Conservation (phyloP, 257 asterid genomes). For the Echium plantagineum region DNA sequence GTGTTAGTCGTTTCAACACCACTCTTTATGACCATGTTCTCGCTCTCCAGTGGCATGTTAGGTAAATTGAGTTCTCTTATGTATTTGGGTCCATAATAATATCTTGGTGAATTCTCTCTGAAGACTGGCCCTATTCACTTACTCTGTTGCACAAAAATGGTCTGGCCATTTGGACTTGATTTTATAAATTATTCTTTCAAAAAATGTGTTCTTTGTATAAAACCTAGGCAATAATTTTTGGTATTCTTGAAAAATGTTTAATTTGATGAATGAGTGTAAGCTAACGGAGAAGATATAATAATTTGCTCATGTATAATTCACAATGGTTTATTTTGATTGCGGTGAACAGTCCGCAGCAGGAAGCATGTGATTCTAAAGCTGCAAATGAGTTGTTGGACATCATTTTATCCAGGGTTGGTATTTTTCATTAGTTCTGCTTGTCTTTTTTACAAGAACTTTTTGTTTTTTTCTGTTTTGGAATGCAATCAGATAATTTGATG, state of each 20-base stretch:
- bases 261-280: neutral
- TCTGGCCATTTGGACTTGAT: neutral
- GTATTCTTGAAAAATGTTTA: neutral
- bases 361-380: slow-evolving; percentile 63
- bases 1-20: slow-evolving; percentile 49
- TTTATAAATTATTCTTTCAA: neutral
- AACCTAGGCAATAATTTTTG: neutral
- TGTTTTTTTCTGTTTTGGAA: no score
- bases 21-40: slow-evolving; percentile 34
- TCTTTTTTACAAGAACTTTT: neutral
- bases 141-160: neutral
- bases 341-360: slow-evolving; percentile 56
- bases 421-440: neutral
- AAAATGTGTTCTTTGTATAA: no score
- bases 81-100: neutral
- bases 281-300: no score
- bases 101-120: neutral
- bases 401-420: slow-evolving; percentile 64
- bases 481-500: neutral
- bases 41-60: slow-evolving; percentile 57
- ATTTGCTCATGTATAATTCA: neutral
- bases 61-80: slow-evolving; percentile 24
- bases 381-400: slow-evolving; percentile 78
- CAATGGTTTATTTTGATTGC: neutral
- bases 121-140: neutral